phyloP scores from a whole-genome alignment of 2,329 filamentous ascomycete genomes.

The Fusarium algeriense region DNA sequence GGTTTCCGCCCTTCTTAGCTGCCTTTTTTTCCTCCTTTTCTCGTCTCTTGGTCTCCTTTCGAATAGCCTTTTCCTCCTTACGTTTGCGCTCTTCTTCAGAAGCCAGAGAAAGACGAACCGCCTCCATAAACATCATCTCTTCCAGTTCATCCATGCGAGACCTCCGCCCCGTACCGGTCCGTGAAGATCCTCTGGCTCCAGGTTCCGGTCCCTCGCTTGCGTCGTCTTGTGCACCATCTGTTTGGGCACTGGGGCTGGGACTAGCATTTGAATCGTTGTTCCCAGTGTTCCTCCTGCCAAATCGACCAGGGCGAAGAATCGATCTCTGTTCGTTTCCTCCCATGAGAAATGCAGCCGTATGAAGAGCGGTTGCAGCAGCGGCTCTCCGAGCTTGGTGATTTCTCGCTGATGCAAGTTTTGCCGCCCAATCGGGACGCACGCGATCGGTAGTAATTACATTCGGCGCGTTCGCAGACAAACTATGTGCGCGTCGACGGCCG shows the following conservation, averaged over 20 bases:
- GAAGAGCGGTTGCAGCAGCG: conserved; percentile 91
- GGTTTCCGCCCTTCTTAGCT: conserved; percentile 68
- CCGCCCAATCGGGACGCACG: conserved; percentile 93
- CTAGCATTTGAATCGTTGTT: conserved; percentile 51
- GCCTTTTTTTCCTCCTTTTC: conserved; percentile 87
- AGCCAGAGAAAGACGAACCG: conserved; percentile 89
- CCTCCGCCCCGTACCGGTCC: conserved; percentile 50
- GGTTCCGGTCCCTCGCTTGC: conserved; percentile 43
- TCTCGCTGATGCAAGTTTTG: conserved; percentile 86
- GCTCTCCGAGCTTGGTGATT: conserved; percentile 87
- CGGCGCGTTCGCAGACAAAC: conserved; percentile 83
- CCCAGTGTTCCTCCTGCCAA: conserved; percentile 67
- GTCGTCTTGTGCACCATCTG: conserved; percentile 18
- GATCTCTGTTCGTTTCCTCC: conserved; percentile 69
- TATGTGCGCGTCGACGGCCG: conserved; percentile 64
- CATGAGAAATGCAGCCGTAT: conserved; percentile 94
- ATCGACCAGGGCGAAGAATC: conserved; percentile 61
- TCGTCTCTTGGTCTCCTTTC: conserved; percentile 85
- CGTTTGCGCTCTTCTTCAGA: conserved; percentile 92
- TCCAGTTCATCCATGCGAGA: conserved; percentile 86
- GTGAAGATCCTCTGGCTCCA: conserved; percentile 38
- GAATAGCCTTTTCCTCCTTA: conserved; percentile 68
- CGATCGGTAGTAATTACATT: conserved; percentile 93
- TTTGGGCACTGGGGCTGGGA: conserved; percentile 45
- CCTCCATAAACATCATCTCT: conserved; percentile 99